Base-by-base conservation (phyloP, 805 yeast species). In the Kregervanrija fluxuum region DNA sequence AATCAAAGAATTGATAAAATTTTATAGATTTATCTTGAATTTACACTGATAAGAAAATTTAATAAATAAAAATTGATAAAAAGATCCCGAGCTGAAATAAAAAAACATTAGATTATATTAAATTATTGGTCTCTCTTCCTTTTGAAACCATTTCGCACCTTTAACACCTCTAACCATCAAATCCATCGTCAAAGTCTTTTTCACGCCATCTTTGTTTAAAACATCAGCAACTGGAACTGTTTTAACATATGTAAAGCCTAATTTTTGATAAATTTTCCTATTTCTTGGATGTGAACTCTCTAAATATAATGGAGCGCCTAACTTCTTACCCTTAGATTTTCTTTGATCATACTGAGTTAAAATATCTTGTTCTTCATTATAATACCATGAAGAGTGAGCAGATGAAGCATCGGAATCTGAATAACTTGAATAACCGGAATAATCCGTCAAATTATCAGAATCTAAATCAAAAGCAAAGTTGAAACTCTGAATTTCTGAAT, bases 271-370 rank as follows among this genome's bases (percentile, higher is more conserved):
- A 46, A 79, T 75, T 44, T 62, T 65, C 33, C 77, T 64, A 55
- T 78, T 79, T 44, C 69, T 66, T 10, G 74, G 74, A 59, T 75
- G 77, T 22, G 83, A 75, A 40, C 78, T 69, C 59, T 79, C 85
- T 48, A 79, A 67, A 57, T 79, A 79, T 46, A 70, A 58, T 11
- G 66, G 60, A 35, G 64, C 61, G 28, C 66, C 66, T 12, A 57
- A 46, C 41, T 61, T 52, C 11, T 59, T 39, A 49, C 46, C 70
- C 60, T 41, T 54, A 40, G 49, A 42, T 50, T 51, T 60, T 50
- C 45, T 52, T 47, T 57, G 48, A 46, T 62, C 67, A 43, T 62
- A 62, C 39, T 62, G 60, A 4, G 62, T 59, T 31, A 62, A 46
- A 12, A 62, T 58, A 37, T 62, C 67, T n/a, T 61, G 57, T 8